These are phyloP conservation scores for Lipomyces mesembrius DNA, from an alignment of 805 yeast species.

Conservation along the genomic window DNA sequence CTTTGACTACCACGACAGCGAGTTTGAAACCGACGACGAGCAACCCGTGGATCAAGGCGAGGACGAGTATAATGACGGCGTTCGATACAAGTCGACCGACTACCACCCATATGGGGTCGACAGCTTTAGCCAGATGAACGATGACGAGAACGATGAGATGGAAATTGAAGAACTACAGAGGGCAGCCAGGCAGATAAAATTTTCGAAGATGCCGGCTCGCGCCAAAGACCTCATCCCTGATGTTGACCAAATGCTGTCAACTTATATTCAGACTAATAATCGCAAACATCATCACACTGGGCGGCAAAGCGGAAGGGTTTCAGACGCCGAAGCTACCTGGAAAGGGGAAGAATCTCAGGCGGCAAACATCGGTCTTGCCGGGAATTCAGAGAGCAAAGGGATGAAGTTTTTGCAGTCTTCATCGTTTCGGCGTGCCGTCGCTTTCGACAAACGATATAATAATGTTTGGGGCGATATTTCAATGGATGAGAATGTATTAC, in stretches of 20 bases:
- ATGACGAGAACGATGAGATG: conserved; percentile 47
- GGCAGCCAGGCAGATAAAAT: conserved; percentile 45
- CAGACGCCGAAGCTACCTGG: conserved; percentile 15
- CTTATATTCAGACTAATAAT: conserved; percentile 25
- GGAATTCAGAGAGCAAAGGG: conserved; percentile 31
- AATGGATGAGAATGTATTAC: conserved; percentile 20
- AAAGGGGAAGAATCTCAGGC: conserved; percentile 10
- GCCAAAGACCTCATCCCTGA: conserved; percentile 28
- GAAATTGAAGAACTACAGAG: conserved; percentile 49
- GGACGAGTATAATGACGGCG: conserved; percentile 39
- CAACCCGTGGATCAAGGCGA: conserved; percentile 40
- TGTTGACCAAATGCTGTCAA: conserved; percentile 29
- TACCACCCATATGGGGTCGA: not conserved
- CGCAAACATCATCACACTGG: conserved; percentile 9
- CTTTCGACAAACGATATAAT: conserved; percentile 25
- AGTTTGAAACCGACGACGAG: conserved; percentile 24
- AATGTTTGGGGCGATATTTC: conserved; percentile 28
- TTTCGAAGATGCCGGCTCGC: conserved; percentile 38
- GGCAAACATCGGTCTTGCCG: conserved; percentile 30
- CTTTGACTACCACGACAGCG: conserved; percentile 31
- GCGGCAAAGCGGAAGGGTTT: conserved; percentile 2
- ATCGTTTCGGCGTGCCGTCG: conserved; percentile 22
- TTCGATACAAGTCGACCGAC: conserved; percentile 7
- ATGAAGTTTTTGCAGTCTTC: conserved; percentile 33
- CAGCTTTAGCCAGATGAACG: conserved; percentile 4